phyloP scores from a whole-genome alignment of 2,329 filamentous ascomycete genomes.

The Diplodia corticola region DNA sequence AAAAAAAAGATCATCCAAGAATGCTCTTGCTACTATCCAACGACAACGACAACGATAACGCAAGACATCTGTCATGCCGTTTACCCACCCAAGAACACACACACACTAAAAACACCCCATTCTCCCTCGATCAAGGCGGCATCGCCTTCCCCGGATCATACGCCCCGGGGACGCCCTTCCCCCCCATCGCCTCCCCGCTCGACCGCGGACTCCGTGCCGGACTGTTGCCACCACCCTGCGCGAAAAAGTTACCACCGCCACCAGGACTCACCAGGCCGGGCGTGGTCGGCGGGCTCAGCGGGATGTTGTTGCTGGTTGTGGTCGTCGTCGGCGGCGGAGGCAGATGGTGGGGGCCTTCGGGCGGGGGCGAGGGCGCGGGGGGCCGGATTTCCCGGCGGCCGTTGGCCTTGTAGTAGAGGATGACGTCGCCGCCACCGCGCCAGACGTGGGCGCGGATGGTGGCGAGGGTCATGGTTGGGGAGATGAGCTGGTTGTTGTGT shows the following conservation, averaged over 20 bases:
- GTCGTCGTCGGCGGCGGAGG: too few species aligned
- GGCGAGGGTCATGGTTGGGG: constrained; percentile 86
- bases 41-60: neutral
- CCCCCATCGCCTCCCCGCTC: too few species aligned
- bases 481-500: constrained; percentile 61
- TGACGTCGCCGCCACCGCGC: constrained; percentile 91
- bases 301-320: neutral
- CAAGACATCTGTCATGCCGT: neutral
- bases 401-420: constrained; percentile 88
- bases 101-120: neutral
- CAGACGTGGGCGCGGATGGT: constrained; percentile 90
- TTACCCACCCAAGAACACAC: neutral
- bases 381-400: constrained; percentile 66
- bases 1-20: too few species aligned
- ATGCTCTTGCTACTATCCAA: neutral
- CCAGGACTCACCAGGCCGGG: neutral
- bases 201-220: neutral
- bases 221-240: neutral
- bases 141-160: neutral
- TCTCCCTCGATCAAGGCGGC: neutral
- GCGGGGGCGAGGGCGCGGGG: constrained; percentile 24
- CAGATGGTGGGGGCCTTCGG: constrained; percentile 9
- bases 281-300: neutral
- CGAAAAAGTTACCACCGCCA: neutral
- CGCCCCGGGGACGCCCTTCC: neutral